Evolutionary conservation across 176 grass and related monocot genomes (phyloP), one percentile per base, ranked within the genome.

Genomic region (Triticum timopheevii): DNA sequence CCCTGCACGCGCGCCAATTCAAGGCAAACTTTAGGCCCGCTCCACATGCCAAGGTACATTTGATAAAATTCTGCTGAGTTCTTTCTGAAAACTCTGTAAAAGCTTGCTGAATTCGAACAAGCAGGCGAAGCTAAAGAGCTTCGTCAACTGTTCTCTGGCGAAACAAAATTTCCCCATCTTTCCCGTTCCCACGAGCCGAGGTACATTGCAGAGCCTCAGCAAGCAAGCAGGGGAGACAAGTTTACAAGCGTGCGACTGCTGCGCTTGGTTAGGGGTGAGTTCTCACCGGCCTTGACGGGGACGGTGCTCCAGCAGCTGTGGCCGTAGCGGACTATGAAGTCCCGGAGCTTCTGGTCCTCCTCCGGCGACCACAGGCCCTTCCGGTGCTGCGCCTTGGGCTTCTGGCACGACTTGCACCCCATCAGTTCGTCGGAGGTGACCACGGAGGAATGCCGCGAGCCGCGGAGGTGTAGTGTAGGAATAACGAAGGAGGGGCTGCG

Each of bases 361-460:
- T 94, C 90, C 10, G 96, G 96, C 76, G 96, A 98, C 96, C 96
- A 98, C 74, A 98, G 91, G 24, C 96, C 96, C 87, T 94, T 98
- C 16, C 92, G 87, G 69, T 87, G 88, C n/a, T 77, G 88, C 74
- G 71, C 82, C 91, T 96, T 98, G 88, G 96, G 88, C 89, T 96
- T 98, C 78, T 96, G 84, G 79, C 94, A 98, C 6, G 88, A 67
- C 86, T 89, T 96, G 90, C 96, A 98, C 42, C 90, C 94, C 93
- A 96, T 92, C 38, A 6, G 10, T 58, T 73, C n/a, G 2, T 20
- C 19, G 19, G 56, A 59, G 7, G 19, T 22, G 56, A 56, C 17
- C 17, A 20, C 52, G 17, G 52, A 0, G 69, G 27, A 84, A 69
- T 69, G 83, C 4, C 34, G 28, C 56, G 0, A 10, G 25, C 0